A percentile compares a stretch with the other conserved stretches of the same genome.
Conservation (phyloP, 2,329 filamentous ascomycete species). For the Pestalotiopsis sp. region DNA sequence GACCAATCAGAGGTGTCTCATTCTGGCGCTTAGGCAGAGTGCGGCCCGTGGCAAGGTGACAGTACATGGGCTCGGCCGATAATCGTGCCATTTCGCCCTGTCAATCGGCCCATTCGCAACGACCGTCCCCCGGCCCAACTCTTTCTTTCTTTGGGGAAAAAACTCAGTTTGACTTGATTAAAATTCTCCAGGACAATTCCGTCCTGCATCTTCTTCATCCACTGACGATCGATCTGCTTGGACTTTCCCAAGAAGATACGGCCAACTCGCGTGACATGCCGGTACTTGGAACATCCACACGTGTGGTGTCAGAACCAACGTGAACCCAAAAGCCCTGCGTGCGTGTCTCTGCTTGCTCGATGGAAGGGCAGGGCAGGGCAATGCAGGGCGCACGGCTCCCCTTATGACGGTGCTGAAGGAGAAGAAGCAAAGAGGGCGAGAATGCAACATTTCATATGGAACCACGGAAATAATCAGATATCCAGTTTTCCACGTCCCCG, state of each 20-base stretch:
- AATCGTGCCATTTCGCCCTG: slow-evolving; percentile 3
- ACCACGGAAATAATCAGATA: neutral
- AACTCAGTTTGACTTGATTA: neutral
- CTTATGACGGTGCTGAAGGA: neutral
- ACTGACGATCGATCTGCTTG: neutral
- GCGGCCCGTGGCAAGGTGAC: slow-evolving; percentile 7
- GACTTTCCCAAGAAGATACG: neutral
- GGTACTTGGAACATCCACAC: slow-evolving; percentile 2
- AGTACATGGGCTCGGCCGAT: slow-evolving; percentile 3
- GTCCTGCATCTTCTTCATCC: neutral
- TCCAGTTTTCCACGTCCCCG: neutral
- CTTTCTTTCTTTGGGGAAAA: neutral
- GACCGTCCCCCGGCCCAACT: neutral
- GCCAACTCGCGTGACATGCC: neutral
- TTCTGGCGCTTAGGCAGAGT: neutral
- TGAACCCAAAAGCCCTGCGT: neutral
- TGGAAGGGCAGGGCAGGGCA: neutral
- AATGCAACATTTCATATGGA: neutral
- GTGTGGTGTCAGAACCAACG: neutral
- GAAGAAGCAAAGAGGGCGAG: neutral
- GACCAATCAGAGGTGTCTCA: neutral
- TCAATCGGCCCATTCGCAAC: neutral
- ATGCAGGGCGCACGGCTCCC: neutral
- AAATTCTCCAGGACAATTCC: neutral
- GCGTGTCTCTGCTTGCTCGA: neutral